Evolutionary conservation across 106 monocot species (phyloP).

Genomic region (Platanthera guangdongensis): DNA sequence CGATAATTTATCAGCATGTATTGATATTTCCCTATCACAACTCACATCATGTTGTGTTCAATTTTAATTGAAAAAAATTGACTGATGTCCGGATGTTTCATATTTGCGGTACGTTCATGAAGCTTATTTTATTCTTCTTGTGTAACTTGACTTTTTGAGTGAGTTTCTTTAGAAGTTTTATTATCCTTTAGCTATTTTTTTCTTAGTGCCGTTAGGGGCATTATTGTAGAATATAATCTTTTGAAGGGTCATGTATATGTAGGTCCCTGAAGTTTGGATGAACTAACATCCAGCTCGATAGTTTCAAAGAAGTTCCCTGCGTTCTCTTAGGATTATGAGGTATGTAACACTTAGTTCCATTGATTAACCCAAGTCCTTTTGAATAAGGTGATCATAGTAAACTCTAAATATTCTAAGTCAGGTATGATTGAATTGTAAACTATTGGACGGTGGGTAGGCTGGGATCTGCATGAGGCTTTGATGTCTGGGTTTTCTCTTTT

Average conservation of each 20-base stretch:
- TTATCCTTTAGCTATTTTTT: not conserved
- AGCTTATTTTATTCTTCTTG: not conserved
- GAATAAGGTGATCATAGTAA: not conserved
- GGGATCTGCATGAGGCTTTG: not conserved
- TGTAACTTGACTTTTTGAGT: not conserved
- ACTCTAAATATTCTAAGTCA: not conserved
- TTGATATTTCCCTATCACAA: not conserved
- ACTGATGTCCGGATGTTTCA: not conserved
- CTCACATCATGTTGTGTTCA: not conserved
- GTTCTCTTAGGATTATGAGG: constrained; percentile 5
- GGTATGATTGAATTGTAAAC: not conserved
- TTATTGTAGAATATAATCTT: not conserved
- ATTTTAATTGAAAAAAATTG: not conserved
- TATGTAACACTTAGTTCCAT: constrained; percentile 3
- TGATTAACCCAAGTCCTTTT: constrained; percentile 1
- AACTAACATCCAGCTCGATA: not conserved
- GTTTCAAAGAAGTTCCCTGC: not conserved
- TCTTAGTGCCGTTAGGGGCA: not conserved
- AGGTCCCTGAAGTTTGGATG: constrained; percentile 7
- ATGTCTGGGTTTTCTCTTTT: not conserved
- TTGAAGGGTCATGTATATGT: constrained; percentile 7
- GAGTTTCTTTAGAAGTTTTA: not conserved
- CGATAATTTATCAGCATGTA: not conserved
- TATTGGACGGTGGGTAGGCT: not conserved
- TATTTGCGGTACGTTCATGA: not conserved